Evolutionary conservation across 345 rosid genomes (phyloP), one percentile per base, ranked within the genome.

Genomic region (Rhodamnia argentea): DNA sequence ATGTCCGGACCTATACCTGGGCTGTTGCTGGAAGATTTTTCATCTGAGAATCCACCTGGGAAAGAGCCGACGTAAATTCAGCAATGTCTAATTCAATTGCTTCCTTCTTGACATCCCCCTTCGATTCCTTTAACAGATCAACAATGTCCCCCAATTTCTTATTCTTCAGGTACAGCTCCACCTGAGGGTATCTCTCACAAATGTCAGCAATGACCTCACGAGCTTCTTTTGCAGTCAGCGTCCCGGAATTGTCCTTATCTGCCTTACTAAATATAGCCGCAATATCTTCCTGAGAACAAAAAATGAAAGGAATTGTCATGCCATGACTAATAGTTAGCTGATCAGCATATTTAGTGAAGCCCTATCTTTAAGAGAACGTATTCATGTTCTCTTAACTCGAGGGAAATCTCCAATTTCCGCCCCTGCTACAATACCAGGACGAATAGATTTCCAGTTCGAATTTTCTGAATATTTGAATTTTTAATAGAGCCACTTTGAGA

Each of bases 11-110:
- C 29, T 23, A 4, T 40, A 95, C 99, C 98, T 97, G 99, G 13
- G 99, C 99, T 47, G 99, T 97, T 57, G 99, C 99, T 27, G 99
- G 99, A 50, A 95, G 98, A 90, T 90, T 91, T 90, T 96, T 97
- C 99, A 96, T 93, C 94, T 94, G 90, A 47, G 95, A 88, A 90
- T 97, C 99, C 87, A 94, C 99, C 86, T 93, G 91, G 27, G 98
- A 93, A 87, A 97, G 95, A 88, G 97, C 98, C 0, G 90, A 85
- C 86, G 96, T 96, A 74, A 96, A 92, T 85, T 97, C 99, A 83
- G 96, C 98, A 40, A 97, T 94, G 54, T 91, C 92, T 89, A 97
- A 87, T 86, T 95, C 99, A 6, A 92, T 87, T 37, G 93, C 85
- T 74, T 94, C 95, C 88, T 96, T 90, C 78, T 94, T 88, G 9